Base-by-base conservation (phyloP, 2,329 filamentous ascomycete genomes). In the Pseudocercospora macadamiae region DNA sequence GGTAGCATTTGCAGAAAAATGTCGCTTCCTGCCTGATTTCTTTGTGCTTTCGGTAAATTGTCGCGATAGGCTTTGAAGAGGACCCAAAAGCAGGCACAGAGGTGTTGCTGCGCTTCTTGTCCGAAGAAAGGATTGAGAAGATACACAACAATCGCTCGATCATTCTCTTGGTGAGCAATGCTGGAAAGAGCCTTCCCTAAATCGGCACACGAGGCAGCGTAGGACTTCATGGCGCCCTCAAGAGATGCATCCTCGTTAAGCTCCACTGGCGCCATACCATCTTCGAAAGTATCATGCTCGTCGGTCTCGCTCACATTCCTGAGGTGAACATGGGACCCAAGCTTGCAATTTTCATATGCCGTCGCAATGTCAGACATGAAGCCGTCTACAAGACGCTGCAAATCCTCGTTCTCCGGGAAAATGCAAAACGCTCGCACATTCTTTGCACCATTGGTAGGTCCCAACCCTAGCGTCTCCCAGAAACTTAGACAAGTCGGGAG, bases 401-500 rank as follows among this genome's bases (percentile, higher is more conserved):
- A 77, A 1, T 88, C 86, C 25, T 83, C 82, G 66, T 84, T 84
- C 51, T 82, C 79, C 0, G 90, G 90, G 63, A 88, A 89, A 1
- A 95, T 78, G 69, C 89, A 91, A 48, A 90, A 83, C 0, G 86
- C 83, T 32, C 83, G 81, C 26, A 95, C 77, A 61, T 93, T 85
- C 72, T 96, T 96, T 6, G 79, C 70, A 0, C 89, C 89, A 59
- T 85, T 85, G 7, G 85, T 84, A 3, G 91, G 91, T 1, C 85
- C 85, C 1, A 96, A 80, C 0, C 90, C 89, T 16, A 96, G 77
- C 47, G 87, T 86, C 70, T 95, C 90, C 91, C 91, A 96, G 69
- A 95, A 96, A 1, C 82, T 77, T 18, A 93, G 77, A 0, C 89
- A 88, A 0, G 90, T 84, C 1, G 91, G 89, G 19, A 93, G 78